phyloP scores from a whole-genome alignment of 345 rosid species.

The Hevea brasiliensis region DNA sequence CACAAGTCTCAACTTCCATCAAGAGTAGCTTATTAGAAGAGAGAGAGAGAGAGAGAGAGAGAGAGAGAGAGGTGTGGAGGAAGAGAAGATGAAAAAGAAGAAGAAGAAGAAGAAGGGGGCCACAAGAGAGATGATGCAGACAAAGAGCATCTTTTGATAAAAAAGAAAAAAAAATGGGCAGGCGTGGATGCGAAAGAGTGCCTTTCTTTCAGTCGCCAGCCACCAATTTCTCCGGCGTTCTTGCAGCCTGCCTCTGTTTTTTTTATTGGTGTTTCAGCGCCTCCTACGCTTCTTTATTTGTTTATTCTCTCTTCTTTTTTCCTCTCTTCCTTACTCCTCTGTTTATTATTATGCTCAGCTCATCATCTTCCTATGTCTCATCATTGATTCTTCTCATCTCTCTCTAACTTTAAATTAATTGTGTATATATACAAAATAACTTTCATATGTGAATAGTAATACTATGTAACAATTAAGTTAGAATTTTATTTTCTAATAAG shows the following conservation, averaged over 20 bases:
- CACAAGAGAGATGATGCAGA: conserved; percentile 40
- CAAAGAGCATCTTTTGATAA: conserved; percentile 69
- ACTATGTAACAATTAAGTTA: too few relatives aligned
- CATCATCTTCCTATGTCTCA: too few relatives aligned
- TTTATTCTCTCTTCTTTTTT: too few relatives aligned
- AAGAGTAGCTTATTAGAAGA: not conserved
- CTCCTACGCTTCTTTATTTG: conserved; percentile 32
- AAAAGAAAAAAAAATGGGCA: not conserved
- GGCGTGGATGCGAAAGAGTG: conserved; percentile 25
- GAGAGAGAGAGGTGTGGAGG: not conserved
- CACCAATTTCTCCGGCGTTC: conserved; percentile 23
- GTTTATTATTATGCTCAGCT: too few relatives aligned
- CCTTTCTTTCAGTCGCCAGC: conserved; percentile 6
- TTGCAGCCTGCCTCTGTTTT: not conserved
- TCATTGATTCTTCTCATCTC: too few relatives aligned
- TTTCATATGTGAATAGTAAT: too few relatives aligned
- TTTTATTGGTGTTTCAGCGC: conserved; percentile 54
- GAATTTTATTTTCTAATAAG: too few relatives aligned
- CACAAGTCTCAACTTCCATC: too few relatives aligned
- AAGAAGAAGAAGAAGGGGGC: conserved; percentile 18
- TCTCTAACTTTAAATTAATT: too few relatives aligned
- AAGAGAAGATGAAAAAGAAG: not conserved
- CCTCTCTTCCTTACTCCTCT: too few relatives aligned
- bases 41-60: not conserved
- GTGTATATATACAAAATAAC: too few relatives aligned